Percentiles rank a stretch among this genome's conserved stretches.
Evolutionary conservation across 345 rosid genomes (phyloP).

Genomic region (Aegle marmelos): DNA sequence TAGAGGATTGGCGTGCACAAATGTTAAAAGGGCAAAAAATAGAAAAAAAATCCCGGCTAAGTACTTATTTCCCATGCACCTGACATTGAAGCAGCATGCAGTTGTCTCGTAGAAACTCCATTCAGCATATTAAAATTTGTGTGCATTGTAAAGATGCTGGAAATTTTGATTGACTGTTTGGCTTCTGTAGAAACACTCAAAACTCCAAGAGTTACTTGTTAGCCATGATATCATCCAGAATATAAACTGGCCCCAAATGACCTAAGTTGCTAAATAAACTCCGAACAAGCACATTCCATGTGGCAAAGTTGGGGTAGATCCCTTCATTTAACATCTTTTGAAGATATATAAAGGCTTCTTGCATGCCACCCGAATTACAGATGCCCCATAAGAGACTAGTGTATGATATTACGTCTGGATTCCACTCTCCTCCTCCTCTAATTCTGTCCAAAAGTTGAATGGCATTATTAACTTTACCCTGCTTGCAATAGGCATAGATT

Average conservation of each 20-base stretch:
- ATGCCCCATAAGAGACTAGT: conserved; percentile 67
- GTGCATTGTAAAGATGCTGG: neutral
- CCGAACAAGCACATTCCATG: conserved; percentile 69
- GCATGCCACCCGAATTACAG: conserved; percentile 46
- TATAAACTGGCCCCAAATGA: conserved; percentile 36
- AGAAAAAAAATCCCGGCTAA: neutral
- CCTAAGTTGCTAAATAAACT: conserved; percentile 44
- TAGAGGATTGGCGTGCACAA: neutral
- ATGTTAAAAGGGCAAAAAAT: neutral
- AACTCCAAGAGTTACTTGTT: conserved; percentile 18
- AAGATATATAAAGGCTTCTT: conserved; percentile 43
- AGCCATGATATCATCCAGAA: conserved; percentile 44
- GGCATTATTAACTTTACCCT: conserved; percentile 46
- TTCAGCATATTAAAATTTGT: neutral
- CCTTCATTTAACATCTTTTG: conserved; percentile 51
- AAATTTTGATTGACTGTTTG: neutral
- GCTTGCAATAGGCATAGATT: conserved; percentile 53
- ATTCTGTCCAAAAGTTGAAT: conserved; percentile 38
- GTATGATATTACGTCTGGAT: conserved; percentile 61
- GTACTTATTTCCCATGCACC: neutral
- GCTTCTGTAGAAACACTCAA: neutral
- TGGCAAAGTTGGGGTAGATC: conserved; percentile 51
- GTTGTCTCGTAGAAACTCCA: neutral
- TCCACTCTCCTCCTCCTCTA: conserved; percentile 45
- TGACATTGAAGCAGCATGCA: neutral